These are phyloP conservation scores for Candida glucosophila DNA, from an alignment of 1,139 yeast genomes.

Conservation along the genomic window DNA sequence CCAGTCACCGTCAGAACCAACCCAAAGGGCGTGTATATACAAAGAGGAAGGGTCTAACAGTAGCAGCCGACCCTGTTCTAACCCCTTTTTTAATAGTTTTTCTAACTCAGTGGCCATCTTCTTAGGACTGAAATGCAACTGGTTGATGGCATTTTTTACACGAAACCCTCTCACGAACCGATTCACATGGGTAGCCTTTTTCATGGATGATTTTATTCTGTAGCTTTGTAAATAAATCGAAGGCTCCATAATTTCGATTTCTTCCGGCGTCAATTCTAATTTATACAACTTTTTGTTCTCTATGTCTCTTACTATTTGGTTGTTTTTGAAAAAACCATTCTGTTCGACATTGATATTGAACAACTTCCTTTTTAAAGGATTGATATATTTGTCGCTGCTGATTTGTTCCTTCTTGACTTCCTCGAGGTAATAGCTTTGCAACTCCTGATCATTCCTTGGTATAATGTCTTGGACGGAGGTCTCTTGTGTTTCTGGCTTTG, in stretches of 20 bases:
- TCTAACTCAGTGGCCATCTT: conserved; percentile 75
- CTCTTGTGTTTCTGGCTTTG: conserved; percentile 7
- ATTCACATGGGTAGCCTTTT: conserved; percentile 77
- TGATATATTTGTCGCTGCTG: conserved; percentile 32
- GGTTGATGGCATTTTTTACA: conserved; percentile 78
- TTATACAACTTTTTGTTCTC: conserved; percentile 41
- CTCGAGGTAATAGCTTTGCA: conserved; percentile 25
- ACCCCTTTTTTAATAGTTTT: conserved; percentile 63
- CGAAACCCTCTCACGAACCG: conserved; percentile 66
- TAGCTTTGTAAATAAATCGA: conserved; percentile 68
- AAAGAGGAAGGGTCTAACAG: conserved; percentile 54
- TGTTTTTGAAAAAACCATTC: conserved; percentile 71
- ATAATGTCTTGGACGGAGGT: conserved; percentile 10
- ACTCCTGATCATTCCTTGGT: conserved; percentile 24
- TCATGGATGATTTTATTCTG: conserved; percentile 77
- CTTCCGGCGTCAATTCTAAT: conserved; percentile 50
- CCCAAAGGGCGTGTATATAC: conserved; percentile 81
- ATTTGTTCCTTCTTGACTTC: conserved; percentile 22
- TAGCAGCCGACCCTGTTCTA: conserved; percentile 56
- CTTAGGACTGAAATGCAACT: conserved; percentile 81
- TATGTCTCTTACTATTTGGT: conserved; percentile 41
- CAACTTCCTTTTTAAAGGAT: conserved; percentile 67
- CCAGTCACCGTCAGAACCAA: conserved; percentile 81
- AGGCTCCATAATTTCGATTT: conserved; percentile 77
- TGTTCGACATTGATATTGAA: conserved; percentile 52